Percentiles rank a stretch among this genome's conserved stretches.
phyloP scores from a whole-genome alignment of 129 eudicot species.

The Chrysanthemum makinoi region DNA sequence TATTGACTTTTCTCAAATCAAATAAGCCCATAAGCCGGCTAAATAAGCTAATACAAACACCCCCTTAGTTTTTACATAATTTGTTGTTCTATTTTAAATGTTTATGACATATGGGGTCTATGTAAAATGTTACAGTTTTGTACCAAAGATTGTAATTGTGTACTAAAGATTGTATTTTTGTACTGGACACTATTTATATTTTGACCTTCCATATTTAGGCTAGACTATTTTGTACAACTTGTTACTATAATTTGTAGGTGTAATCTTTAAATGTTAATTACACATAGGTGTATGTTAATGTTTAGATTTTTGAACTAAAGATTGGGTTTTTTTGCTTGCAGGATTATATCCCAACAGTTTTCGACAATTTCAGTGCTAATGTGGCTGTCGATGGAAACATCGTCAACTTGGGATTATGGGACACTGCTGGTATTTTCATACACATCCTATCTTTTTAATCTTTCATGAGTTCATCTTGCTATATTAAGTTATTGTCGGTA shows the following conservation, averaged over 20 bases:
- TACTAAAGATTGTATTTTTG: too few relatives aligned
- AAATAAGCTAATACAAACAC: too few relatives aligned
- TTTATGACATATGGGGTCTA: too few relatives aligned
- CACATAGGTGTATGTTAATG: slow-evolving; percentile 18
- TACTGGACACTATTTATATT: too few relatives aligned
- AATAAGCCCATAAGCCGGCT: too few relatives aligned
- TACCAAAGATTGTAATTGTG: too few relatives aligned
- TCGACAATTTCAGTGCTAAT: slow-evolving; percentile 97
- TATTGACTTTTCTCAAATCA: too few relatives aligned
- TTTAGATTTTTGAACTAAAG: slow-evolving; percentile 2
- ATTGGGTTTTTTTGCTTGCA: slow-evolving; percentile 35
- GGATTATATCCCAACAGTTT: slow-evolving; percentile 99
- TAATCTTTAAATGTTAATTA: slow-evolving; percentile 11
- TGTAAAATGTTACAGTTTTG: too few relatives aligned
- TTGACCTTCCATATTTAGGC: too few relatives aligned
- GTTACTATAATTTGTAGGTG: slow-evolving; percentile 7
- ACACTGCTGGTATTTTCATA: slow-evolving; percentile 78
- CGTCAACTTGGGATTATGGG: slow-evolving; percentile 97
- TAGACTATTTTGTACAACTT: too few relatives aligned
- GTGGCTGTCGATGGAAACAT: slow-evolving; percentile 95
- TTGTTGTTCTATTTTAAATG: too few relatives aligned
- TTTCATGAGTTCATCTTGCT: slow-evolving; percentile 2
- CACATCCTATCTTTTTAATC: slow-evolving; percentile 12
- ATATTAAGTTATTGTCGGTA: background rate
- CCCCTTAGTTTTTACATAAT: too few relatives aligned